Conservation (phyloP, 2,329 filamentous ascomycete genomes). For the Exophiala sp. region DNA sequence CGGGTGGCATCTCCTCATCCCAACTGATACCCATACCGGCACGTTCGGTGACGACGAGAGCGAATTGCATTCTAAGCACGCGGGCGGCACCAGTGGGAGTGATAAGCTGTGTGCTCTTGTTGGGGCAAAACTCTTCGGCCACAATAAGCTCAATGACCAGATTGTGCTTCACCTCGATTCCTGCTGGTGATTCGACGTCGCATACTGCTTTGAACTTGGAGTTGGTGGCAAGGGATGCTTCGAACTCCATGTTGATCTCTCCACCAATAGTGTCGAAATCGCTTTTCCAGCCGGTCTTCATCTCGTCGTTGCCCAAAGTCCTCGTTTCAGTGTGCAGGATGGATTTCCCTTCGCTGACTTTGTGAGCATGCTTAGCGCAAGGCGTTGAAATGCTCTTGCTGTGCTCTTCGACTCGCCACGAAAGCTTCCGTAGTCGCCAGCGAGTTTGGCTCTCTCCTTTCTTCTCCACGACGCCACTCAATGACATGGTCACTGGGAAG, state of each 20-base stretch:
- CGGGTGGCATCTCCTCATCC: conserved; percentile 92
- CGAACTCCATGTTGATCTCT: conserved; percentile 79
- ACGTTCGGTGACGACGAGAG: conserved; percentile 74
- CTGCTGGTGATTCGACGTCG: conserved; percentile 70
- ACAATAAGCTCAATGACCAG: conserved; percentile 92
- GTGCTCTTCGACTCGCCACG: conserved; percentile 89
- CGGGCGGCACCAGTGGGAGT: conserved; percentile 87
- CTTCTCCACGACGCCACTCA: conserved; percentile 77
- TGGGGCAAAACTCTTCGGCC: conserved; percentile 75
- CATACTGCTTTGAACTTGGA: conserved; percentile 66
- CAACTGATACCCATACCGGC: conserved; percentile 87
- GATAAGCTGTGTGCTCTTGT: conserved; percentile 67
- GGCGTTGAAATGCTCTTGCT: conserved; percentile 74
- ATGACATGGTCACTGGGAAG: conserved; percentile 72
- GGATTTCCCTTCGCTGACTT: conserved; percentile 66
- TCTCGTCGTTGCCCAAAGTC: conserved; percentile 73
- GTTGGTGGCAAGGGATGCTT: conserved; percentile 53
- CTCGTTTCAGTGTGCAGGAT: conserved; percentile 70
- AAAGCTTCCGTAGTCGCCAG: conserved; percentile 87
- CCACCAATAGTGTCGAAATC: conserved; percentile 65
- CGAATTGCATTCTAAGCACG: conserved; percentile 90
- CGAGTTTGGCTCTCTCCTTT: conserved; percentile 70
- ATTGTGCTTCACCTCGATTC: conserved; percentile 76
- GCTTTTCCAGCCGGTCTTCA: conserved; percentile 88
- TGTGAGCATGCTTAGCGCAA: conserved; percentile 70